Base-by-base conservation (phyloP, 805 yeast genomes). In the Isabelozyma rhagii region DNA sequence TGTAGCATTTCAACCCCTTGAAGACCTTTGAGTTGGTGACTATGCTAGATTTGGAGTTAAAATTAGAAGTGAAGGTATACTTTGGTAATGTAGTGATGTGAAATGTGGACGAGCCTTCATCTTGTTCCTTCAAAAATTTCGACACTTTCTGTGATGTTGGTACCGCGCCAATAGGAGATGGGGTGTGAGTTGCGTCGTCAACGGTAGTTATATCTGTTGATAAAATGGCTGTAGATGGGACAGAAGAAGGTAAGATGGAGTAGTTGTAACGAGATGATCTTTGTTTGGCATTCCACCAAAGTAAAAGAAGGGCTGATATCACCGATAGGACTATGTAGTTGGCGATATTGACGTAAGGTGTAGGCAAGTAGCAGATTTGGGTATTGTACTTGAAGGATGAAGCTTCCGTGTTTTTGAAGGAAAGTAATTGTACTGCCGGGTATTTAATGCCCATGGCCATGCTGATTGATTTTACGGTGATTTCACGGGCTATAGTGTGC, bases 321-420 rank as follows among this genome's bases (percentile, higher is more conserved):
- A 63, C 65, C 2, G 80, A 75, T 47, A 70, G 56, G 4, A 61
- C 43, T 2, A 73, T 64, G 55, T 79, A 79, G 47, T 63, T 51
- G 9, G 60, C 52, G 1, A 77, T 64, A 49, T 76, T 77, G 34
- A 64, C 49, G 55, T 78, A 78, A 5, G 83, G 83, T 5, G 66
- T 65, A 4, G 78, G 80, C 34, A 77, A 58, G 58, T 73, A 74
- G 57, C 83, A 79, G 25, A 77, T 60, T 17, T 66, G 57, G 15
- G 79, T 75, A n/a, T 60, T 56, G 56, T 69, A 75, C 34, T 47
- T 31, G 39, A 64, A 52, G 13, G 47, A 18, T 7, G 48, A 36
- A 11, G 41, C 48, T 3, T 48, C 48, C 2, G 10, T 41, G 39
- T 52, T 55, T 2, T 55, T 49, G 49, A 58, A 64, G 1, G 74